These are phyloP conservation scores for Tilletia setariae DNA, from an alignment of 1,284 basidiomycete genomes.

Conservation along the genomic window DNA sequence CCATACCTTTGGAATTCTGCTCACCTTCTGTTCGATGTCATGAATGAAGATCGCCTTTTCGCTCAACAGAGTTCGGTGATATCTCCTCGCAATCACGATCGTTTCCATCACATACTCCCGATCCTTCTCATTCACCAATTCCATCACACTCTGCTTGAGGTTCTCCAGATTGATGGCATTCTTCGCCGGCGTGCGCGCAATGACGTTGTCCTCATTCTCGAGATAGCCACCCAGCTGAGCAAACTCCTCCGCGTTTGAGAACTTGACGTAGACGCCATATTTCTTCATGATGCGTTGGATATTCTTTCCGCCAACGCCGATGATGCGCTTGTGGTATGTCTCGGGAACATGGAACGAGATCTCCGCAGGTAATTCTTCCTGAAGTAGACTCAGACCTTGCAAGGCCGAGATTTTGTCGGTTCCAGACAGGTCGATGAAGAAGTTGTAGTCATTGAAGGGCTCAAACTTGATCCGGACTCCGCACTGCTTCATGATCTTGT, in stretches of 20 bases:
- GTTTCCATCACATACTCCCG: slow-evolving; percentile 95
- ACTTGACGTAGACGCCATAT: slow-evolving; percentile 96
- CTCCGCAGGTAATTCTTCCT: slow-evolving; percentile 97
- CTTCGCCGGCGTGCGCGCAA: slow-evolving; percentile 94
- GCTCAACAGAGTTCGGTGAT: slow-evolving; percentile 88
- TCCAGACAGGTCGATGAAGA: slow-evolving; percentile 76
- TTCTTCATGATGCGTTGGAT: slow-evolving; percentile 99
- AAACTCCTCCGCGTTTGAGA: slow-evolving; percentile 97
- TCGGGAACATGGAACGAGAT: slow-evolving; percentile 99
- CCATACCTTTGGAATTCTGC: neutral
- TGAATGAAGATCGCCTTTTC: slow-evolving; percentile 96
- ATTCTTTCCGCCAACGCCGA: slow-evolving; percentile 95
- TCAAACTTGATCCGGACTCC: slow-evolving; percentile 98
- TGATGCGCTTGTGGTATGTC: slow-evolving; percentile 97
- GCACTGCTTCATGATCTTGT: slow-evolving; percentile 60
- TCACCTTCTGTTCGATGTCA: slow-evolving; percentile 82
- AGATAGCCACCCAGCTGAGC: slow-evolving; percentile 89
- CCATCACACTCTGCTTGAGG: slow-evolving; percentile 94
- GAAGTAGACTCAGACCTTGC: slow-evolving; percentile 80
- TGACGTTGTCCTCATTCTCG: slow-evolving; percentile 97
- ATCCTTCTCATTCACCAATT: slow-evolving; percentile 94
- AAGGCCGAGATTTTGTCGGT: slow-evolving; percentile 65
- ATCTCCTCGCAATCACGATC: slow-evolving; percentile 84
- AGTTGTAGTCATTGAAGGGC: slow-evolving; percentile 98
- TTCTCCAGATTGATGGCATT: slow-evolving; percentile 94